phyloP scores from a whole-genome alignment of 768 basidiomycete species.

The Tricholomella constricta region DNA sequence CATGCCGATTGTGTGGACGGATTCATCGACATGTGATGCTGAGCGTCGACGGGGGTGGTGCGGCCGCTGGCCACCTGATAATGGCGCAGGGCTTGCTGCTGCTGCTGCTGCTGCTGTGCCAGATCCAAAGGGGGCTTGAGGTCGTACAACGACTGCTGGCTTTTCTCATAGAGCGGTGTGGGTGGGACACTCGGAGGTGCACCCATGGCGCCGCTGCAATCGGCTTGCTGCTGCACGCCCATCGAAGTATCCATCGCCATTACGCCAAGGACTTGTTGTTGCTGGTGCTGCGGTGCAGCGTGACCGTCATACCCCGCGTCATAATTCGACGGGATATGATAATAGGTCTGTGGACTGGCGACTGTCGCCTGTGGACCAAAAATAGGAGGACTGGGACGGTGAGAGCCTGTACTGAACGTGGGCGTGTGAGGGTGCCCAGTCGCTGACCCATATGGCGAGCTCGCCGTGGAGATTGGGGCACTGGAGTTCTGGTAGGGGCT shows the following conservation, averaged over 20 bases:
- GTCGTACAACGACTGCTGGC: conserved; percentile 27
- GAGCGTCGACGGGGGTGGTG: neutral
- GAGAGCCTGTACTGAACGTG: conserved; percentile 21
- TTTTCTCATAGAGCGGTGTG: conserved; percentile 25
- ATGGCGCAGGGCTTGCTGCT: conserved; percentile 12
- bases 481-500: conserved; percentile 32
- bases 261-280: conserved; percentile 13
- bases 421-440: conserved; percentile 30
- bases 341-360: conserved; percentile 20
- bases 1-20: conserved; percentile 6
- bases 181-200: conserved; percentile 17
- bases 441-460: conserved; percentile 31
- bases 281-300: conserved; percentile 4
- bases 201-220: neutral
- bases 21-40: conserved; percentile 1
- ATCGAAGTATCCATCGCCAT: conserved; percentile 21
- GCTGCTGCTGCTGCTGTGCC: conserved; percentile 22
- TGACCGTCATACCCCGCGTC: conserved; percentile 18
- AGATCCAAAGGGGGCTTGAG: conserved; percentile 30
- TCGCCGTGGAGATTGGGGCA: conserved; percentile 24
- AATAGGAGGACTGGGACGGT: conserved; percentile 27
- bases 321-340: conserved; percentile 19
- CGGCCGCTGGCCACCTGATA: conserved; percentile 8
- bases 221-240: conserved; percentile 5
- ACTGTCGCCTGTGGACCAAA: conserved; percentile 21